Conservation (phyloP, 2,329 filamentous ascomycete species). For the Sclerotinia glacialis region DNA sequence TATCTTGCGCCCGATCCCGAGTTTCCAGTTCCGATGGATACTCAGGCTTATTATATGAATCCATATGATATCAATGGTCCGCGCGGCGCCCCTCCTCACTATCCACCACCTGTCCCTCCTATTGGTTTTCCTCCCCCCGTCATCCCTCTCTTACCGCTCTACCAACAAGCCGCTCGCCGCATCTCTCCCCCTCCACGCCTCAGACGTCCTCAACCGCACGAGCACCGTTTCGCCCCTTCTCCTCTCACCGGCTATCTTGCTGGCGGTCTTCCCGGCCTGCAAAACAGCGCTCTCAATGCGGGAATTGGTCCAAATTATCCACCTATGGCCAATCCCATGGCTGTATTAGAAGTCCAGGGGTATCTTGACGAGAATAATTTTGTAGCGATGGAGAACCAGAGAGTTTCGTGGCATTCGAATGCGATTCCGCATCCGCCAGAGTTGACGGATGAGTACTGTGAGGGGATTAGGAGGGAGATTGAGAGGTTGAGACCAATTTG, state of each 20-base stretch:
- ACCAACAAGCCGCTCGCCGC: not conserved
- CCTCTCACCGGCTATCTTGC: not conserved
- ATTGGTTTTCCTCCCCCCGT: not conserved
- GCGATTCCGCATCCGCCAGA: not conserved
- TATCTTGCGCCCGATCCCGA: not conserved
- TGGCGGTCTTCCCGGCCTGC: not conserved
- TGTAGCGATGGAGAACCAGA: not conserved
- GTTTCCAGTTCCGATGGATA: not conserved
- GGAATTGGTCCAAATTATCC: not conserved
- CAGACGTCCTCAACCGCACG: not conserved
- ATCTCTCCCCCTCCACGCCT: not conserved
- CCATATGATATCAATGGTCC: constrained; percentile 4
- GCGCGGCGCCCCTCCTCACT: not conserved
- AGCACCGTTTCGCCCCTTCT: not conserved
- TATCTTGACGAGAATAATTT: not conserved
- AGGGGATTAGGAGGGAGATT: not conserved
- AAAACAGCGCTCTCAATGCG: not conserved
- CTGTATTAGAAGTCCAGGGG: not conserved
- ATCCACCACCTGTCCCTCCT: not conserved
- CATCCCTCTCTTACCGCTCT: not conserved
- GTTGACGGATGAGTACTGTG: not conserved
- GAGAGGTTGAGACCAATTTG: not conserved
- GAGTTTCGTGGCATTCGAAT: not conserved
- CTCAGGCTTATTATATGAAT: not conserved
- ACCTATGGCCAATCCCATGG: not conserved